Conservation (phyloP, 306 rosid genomes). For the Gastrolobium villosum region DNA sequence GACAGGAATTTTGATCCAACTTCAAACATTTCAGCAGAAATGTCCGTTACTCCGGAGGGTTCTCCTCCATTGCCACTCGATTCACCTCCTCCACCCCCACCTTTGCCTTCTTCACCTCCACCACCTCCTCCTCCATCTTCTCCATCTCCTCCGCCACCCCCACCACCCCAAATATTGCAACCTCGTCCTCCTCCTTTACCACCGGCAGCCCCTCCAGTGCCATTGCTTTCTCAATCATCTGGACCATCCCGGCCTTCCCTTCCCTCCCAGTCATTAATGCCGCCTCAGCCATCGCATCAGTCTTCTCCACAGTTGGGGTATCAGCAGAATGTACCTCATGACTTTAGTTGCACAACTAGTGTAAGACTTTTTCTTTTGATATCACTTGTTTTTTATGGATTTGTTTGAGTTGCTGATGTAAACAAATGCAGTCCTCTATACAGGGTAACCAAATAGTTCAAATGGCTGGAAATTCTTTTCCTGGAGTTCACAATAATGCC, state of each 20-base stretch:
- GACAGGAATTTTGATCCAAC: slow-evolving; percentile 58
- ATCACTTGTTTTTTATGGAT: slow-evolving; percentile 20
- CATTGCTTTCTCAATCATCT: slow-evolving; percentile 71
- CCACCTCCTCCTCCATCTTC: slow-evolving; percentile 80
- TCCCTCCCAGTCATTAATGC: slow-evolving; percentile 66
- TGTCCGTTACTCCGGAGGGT: slow-evolving; percentile 70
- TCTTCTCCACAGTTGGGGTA: slow-evolving; percentile 79
- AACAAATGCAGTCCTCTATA: slow-evolving; percentile 36
- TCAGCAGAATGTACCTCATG: slow-evolving; percentile 73
- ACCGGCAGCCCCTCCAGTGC: slow-evolving; percentile 63
- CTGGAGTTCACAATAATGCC: slow-evolving; percentile 67
- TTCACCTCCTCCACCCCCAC: slow-evolving; percentile 95
- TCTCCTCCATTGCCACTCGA: slow-evolving; percentile 96
- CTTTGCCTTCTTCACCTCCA: slow-evolving; percentile 93
- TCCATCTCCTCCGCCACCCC: slow-evolving; percentile 67
- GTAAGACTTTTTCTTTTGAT: slow-evolving; percentile 57
- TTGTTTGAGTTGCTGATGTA: slow-evolving; percentile 23
- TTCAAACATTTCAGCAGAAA: slow-evolving; percentile 56
- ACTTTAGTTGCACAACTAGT: slow-evolving; percentile 63
- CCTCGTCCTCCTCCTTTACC: slow-evolving; percentile 77
- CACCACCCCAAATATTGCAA: slow-evolving; percentile 62
- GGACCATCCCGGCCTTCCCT: slow-evolving; percentile 65
- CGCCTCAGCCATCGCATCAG: slow-evolving; percentile 71
- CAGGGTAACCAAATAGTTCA: slow-evolving; percentile 90
- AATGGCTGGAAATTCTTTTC: slow-evolving; percentile 75